Percentiles rank a stretch among this genome's conserved stretches.
Conservation (phyloP, 345 rosid species). For the Laguncularia racemosa region DNA sequence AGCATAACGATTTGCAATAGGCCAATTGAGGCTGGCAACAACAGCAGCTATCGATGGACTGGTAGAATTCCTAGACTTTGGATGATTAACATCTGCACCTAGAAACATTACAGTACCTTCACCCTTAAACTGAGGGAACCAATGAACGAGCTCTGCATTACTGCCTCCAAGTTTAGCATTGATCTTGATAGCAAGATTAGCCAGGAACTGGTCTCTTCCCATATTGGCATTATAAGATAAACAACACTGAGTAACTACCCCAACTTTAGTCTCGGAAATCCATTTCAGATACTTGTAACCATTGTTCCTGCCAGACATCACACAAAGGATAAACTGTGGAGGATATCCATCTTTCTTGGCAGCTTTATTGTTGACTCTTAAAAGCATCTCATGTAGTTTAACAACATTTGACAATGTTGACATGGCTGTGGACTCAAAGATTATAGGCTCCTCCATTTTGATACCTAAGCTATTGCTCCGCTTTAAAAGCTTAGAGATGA, state of each 20-base stretch:
- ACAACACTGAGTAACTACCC: conserved; percentile 83
- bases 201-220: conserved; percentile 54
- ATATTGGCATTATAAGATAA: conserved; percentile 33
- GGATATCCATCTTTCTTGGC: conserved; percentile 17
- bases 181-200: conserved; percentile 77
- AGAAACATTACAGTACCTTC: conserved; percentile 63
- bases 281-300: conserved; percentile 88
- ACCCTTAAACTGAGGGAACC: conserved; percentile 36
- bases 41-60: conserved; percentile 89
- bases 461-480: conserved; percentile 58
- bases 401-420: conserved; percentile 24
- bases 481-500: conserved; percentile 31
- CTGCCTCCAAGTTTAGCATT: conserved; percentile 98
- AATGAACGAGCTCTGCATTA: conserved; percentile 59
- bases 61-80: conserved; percentile 35
- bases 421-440: conserved; percentile 29
- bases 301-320: conserved; percentile 49
- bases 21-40: conserved; percentile 83
- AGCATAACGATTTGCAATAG: conserved; percentile 74
- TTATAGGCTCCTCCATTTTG: conserved; percentile 39
- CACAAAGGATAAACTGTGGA: conserved; percentile 57
- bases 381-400: conserved; percentile 35
- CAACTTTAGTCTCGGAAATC: conserved; percentile 72
- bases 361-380: conserved; percentile 23
- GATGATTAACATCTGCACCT: conserved; percentile 95